These are phyloP conservation scores for Vishniacozyma victoriae DNA, from an alignment of 768 basidiomycete genomes.

Conservation along the genomic window DNA sequence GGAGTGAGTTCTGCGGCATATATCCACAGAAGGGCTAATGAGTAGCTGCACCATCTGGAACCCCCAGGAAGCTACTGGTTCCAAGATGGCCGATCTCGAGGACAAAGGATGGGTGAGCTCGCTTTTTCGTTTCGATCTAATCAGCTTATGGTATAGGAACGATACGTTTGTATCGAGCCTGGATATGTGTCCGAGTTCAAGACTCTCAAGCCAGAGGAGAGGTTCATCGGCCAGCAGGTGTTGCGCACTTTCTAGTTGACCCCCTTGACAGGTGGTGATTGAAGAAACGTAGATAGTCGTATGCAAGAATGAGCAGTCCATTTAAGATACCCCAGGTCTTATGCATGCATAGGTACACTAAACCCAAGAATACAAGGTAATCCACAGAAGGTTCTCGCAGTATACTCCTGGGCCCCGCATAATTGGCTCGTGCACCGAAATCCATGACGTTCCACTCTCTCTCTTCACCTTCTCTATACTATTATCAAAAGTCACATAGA, in stretches of 20 bases:
- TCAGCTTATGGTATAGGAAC: conserved; percentile 56
- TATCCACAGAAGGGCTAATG: neutral
- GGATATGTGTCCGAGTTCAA: conserved; percentile 73
- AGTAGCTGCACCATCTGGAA: conserved; percentile 75
- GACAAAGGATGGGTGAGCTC: conserved; percentile 68
- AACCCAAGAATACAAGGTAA: too few relatives aligned
- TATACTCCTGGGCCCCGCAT: too few relatives aligned
- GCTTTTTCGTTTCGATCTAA: neutral
- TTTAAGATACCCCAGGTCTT: too few relatives aligned
- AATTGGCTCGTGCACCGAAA: too few relatives aligned
- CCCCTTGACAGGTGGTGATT: too few relatives aligned
- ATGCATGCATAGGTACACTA: too few relatives aligned
- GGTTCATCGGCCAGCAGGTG: conserved; percentile 72
- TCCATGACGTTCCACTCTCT: too few relatives aligned
- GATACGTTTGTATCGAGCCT: conserved; percentile 85
- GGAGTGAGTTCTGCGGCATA: conserved; percentile 42
- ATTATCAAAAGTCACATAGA: too few relatives aligned
- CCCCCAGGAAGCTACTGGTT: conserved; percentile 64
- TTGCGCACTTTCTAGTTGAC: conserved; percentile 50
- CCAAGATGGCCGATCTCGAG: conserved; percentile 84
- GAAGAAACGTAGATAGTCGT: too few relatives aligned
- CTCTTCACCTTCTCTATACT: too few relatives aligned
- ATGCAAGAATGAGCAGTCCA: too few relatives aligned
- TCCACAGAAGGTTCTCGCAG: too few relatives aligned
- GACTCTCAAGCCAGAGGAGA: conserved; percentile 57